A percentile compares a stretch with the other conserved stretches of the same genome.
Evolutionary conservation across 371 early-diverging fungal species (phyloP).

Genomic region (Nematocida parisii): DNA sequence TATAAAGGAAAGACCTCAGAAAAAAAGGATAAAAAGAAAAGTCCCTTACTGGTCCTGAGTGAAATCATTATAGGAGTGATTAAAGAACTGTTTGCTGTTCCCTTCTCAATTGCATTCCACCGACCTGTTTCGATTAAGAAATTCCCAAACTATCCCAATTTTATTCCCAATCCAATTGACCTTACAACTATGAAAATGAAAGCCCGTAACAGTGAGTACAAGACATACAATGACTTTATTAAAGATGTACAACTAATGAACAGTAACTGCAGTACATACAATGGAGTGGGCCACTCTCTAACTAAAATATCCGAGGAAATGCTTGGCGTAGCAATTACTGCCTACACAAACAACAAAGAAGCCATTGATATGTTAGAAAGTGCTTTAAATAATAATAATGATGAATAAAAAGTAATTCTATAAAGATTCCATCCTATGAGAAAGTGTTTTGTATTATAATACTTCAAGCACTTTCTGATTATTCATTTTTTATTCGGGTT

Average conservation of each 20-base stretch:
- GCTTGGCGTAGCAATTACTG: conserved; percentile 12
- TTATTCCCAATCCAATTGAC: conserved; percentile 69
- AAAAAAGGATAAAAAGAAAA: conserved; percentile 61
- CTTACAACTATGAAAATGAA: conserved; percentile 68
- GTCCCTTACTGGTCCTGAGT: conserved; percentile 59
- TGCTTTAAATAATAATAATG: background rate
- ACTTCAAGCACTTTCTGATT: background rate
- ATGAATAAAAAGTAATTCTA: background rate
- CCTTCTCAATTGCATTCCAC: conserved; percentile 69
- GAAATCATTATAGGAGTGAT: conserved; percentile 59
- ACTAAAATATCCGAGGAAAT: conserved; percentile 68
- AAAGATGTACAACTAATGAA: conserved; percentile 67
- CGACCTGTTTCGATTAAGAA: conserved; percentile 70
- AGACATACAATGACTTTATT: conserved; percentile 62
- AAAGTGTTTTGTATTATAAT: background rate
- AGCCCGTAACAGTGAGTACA: conserved; percentile 64
- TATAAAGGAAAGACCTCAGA: conserved; percentile 63
- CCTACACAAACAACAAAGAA: conserved; percentile 35
- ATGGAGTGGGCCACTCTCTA: conserved; percentile 69
- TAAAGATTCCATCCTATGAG: background rate
- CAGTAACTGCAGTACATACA: conserved; percentile 69
- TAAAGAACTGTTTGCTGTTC: conserved; percentile 56
- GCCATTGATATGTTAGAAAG: conserved; percentile 37
- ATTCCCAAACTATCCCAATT: conserved; percentile 68
- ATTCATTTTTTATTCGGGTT: background rate